Base-by-base conservation (phyloP, 129 eudicot genomes). In the Flaveria ramosissima region DNA sequence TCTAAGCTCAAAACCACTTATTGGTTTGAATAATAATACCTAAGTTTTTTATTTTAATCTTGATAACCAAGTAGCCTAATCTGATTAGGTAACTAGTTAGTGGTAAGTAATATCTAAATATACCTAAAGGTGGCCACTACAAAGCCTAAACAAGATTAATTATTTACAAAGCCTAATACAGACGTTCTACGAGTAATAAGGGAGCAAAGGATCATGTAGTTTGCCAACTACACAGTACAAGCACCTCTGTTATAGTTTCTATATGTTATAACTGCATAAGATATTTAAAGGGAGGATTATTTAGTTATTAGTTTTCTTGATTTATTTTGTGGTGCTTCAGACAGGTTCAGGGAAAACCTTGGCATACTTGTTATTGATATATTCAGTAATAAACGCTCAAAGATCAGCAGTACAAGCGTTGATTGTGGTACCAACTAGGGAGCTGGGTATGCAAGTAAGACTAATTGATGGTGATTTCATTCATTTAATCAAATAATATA, bases 271-370 rank as follows among this genome's bases (percentile, higher is more conserved):
- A 63, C 23, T 59, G 70, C 69, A 26, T 74, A 60, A 45, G 6
- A 57, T 19, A 19, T 20, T 9, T 57, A 21, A 57, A 57, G 15
- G 14, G 32, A 8, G 14, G 32, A 8, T 27, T 1, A 14, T 9
- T 63, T 57, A 5, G 10, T 14, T 39, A 14, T n/a, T 61, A 45
- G 46, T 64, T 27, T 72, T 71, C 48, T 74, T 56, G 27, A 15
- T 60, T 20, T 72, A 9, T 68, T 2, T 81, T 83, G 68, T 85
- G 80, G 66, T 60, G 63, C 70, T 86, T 80, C 85, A 93, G 98
- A 93, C 98, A 79, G 98, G 98, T 83, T 94, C 98, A 50, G 98
- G 97, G 60, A 94, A 94, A 87, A 94, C 98, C 68, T 83, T 94
- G 80, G 92, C 98, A 1, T 94, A 94, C 84, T 79, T 94, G 75